These are phyloP conservation scores for Symbiodinium pilosum DNA, from an alignment of 73 alveolate species.

Conservation along the genomic window DNA sequence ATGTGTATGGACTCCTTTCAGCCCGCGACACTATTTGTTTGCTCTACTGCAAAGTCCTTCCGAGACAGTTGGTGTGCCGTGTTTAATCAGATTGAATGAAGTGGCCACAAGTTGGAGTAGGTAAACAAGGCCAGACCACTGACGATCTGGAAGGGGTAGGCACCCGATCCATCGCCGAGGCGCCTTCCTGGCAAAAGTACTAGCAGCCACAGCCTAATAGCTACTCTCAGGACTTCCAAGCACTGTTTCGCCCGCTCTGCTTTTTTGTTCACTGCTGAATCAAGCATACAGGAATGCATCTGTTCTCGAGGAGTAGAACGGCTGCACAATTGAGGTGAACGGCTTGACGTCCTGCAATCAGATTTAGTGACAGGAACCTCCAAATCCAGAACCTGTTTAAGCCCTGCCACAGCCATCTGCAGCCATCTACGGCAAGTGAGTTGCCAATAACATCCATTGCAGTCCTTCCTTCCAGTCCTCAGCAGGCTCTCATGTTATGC, in stretches of 20 bases:
- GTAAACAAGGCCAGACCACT: not conserved
- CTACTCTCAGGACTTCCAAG: not conserved
- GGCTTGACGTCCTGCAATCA: slow-evolving; percentile 48
- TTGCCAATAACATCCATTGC: not conserved
- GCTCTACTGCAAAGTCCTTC: too few relatives aligned
- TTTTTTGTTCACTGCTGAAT: not conserved
- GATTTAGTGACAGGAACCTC: not conserved
- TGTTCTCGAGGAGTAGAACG: slow-evolving; percentile 19
- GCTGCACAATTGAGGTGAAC: slow-evolving; percentile 27
- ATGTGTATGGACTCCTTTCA: too few relatives aligned
- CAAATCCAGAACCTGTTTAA: not conserved
- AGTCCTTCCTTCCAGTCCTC: not conserved
- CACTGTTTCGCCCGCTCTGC: not conserved
- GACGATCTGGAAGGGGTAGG: slow-evolving; percentile 85
- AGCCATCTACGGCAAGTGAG: too few relatives aligned
- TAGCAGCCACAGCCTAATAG: not conserved
- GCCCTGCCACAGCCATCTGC: not conserved
- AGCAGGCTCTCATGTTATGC: not conserved
- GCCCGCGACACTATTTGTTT: too few relatives aligned
- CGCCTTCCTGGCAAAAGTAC: slow-evolving; percentile 32
- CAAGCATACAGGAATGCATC: slow-evolving; percentile 32
- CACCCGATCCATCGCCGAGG: slow-evolving; percentile 57
- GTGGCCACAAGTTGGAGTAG: not conserved
- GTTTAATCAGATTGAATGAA: too few relatives aligned
- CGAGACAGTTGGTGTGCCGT: too few relatives aligned